Base-by-base conservation (phyloP, 108 stramenopile genomes). In the Discostella pseudostelligera region DNA sequence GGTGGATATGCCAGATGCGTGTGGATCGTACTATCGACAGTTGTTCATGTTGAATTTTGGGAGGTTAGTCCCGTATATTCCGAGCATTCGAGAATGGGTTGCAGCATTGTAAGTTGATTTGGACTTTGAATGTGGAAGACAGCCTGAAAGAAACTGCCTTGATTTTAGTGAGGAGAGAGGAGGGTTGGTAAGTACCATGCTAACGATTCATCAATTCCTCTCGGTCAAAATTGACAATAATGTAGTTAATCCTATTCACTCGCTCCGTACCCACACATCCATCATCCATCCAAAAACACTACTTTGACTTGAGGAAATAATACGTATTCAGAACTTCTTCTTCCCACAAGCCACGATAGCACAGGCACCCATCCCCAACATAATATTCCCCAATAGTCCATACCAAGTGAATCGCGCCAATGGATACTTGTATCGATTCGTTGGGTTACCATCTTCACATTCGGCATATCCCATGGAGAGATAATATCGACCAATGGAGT, bases 31-130 rank as follows among this genome's bases (percentile, higher is more conserved):
- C 50, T 94, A 85, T 64, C 62, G 72, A 44, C 87, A 89, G 40
- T 66, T 94, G 20, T 94, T 90, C 65, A 88, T 89, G 55, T 61
- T 90, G 28, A 94, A 94, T 79, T 87, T 88, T 46, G 79, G 84
- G 11, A 76, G 87, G 3, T 72, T 94, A 2, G 64, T 94, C 0
- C 92, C 92, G 13, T 71, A 67, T 39, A 78, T 77, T 56, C 80
- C 80, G 1, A 75, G 64, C 57, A 20, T 78, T 37, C 29, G 59
- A 44, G 77, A 78, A 13, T 78, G 77, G 77, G 65, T 78, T 7
- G 55, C 65, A 14, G 57, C 39, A 37, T 67, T 78, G 54, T 78
- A 14, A 62, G 1, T 32, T 0, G 29, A 12, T 16, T 0, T 21
- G 19, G 1, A 24, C 22, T 25, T 20, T 17, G 2, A 1, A 44